phyloP scores from a whole-genome alignment of 306 rosid species.

The Ammopiptanthus mongolicus region DNA sequence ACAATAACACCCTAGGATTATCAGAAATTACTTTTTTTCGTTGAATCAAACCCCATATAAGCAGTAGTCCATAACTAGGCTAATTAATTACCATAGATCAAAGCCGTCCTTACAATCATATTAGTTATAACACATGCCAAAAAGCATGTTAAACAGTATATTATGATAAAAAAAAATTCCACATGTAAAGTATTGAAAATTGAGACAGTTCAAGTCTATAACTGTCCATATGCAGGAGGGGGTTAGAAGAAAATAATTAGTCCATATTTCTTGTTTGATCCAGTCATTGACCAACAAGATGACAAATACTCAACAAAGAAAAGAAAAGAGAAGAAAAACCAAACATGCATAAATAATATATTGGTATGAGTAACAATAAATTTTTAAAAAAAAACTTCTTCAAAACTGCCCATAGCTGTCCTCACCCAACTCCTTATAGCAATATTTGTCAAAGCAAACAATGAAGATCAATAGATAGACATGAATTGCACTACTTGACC shows the following conservation, averaged over 20 bases:
- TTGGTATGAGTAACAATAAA: background rate
- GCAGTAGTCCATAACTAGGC: background rate
- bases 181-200: background rate
- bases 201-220: background rate
- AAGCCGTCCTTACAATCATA: background rate
- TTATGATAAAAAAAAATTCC: background rate
- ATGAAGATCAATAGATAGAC: background rate
- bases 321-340: background rate
- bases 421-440: background rate
- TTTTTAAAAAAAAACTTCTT: background rate
- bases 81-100: background rate
- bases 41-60: slow-evolving; percentile 1
- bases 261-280: slow-evolving; percentile 2
- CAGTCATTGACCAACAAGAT: slow-evolving; percentile 5
- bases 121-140: background rate
- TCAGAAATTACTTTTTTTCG: slow-evolving; percentile 12
- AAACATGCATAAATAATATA: background rate
- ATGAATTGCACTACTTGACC: background rate
- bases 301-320: background rate
- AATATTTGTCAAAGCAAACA: background rate
- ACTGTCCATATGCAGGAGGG: background rate
- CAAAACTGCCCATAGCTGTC: background rate
- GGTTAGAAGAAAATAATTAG: slow-evolving; percentile 3
- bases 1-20: slow-evolving; percentile 24
- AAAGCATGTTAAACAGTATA: background rate